phyloP scores from a whole-genome alignment of 2,329 filamentous ascomycete species.

The Verticillium nonalfalfae region DNA sequence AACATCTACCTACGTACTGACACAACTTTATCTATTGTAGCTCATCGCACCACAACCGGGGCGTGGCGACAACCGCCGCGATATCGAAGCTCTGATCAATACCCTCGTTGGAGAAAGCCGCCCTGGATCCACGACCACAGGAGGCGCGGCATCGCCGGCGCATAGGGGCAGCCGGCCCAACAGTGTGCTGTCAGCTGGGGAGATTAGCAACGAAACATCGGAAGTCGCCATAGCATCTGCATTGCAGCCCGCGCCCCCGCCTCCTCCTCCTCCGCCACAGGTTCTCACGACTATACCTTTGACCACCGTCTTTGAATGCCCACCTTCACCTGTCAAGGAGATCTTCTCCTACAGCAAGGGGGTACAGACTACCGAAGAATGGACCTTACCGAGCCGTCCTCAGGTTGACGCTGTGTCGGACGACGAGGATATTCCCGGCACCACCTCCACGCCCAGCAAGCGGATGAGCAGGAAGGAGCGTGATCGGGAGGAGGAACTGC shows the following conservation, averaged over 20 bases:
- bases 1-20: not conserved
- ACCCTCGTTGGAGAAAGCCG: conserved; percentile 75
- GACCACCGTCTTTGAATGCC: conserved; percentile 74
- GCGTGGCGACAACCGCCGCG: conserved; percentile 62
- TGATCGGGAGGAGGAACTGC: conserved; percentile 82
- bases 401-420: conserved; percentile 57
- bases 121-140: conserved; percentile 58
- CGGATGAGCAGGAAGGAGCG: conserved; percentile 71
- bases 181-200: conserved; percentile 76
- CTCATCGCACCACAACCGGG: conserved; percentile 64
- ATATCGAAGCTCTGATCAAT: conserved; percentile 81
- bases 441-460: conserved; percentile 59
- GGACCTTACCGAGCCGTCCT: conserved; percentile 49
- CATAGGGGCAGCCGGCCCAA: conserved; percentile 71
- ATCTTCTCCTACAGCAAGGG: conserved; percentile 95
- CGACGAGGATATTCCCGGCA: conserved; percentile 49
- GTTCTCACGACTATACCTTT: conserved; percentile 68
- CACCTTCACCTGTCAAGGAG: conserved; percentile 70
- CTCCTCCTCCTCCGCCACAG: conserved; percentile 46
- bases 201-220: conserved; percentile 70
- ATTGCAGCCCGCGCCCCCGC: conserved; percentile 21
- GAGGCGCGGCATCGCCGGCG: conserved; percentile 58
- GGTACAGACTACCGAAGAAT: conserved; percentile 81
- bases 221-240: conserved; percentile 46
- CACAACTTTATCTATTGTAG: not conserved